phyloP scores from a whole-genome alignment of 1,284 basidiomycete species.

The Caloboletus inedulis region DNA sequence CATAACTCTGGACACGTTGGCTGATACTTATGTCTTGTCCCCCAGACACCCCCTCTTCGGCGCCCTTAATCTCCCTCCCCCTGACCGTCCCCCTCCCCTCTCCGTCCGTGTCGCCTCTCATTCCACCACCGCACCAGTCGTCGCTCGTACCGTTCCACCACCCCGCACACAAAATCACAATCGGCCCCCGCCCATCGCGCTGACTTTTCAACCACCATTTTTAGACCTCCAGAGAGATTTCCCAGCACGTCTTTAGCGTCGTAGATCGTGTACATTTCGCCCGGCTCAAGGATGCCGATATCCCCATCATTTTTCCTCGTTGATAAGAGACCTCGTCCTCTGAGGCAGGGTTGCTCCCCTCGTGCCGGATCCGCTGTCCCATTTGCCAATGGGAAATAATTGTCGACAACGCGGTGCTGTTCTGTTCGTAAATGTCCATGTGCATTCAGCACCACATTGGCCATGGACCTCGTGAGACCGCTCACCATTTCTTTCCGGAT shows the following conservation, averaged over 20 bases:
- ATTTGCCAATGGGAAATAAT: slow-evolving; percentile 42
- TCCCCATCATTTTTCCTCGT: slow-evolving; percentile 16
- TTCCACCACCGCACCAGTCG: slow-evolving; percentile 53
- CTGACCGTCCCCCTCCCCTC: not conserved
- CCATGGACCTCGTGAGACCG: slow-evolving; percentile 2
- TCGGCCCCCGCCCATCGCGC: slow-evolving; percentile 52
- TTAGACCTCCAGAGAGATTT: slow-evolving; percentile 47
- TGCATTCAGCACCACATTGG: slow-evolving; percentile 16
- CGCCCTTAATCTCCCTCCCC: slow-evolving; percentile 15
- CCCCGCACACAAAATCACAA: slow-evolving; percentile 45
- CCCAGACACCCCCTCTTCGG: slow-evolving; percentile 6
- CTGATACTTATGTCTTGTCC: slow-evolving; percentile 5
- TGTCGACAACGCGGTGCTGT: slow-evolving; percentile 31
- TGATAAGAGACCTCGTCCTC: slow-evolving; percentile 30
- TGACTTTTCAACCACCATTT: slow-evolving; percentile 45
- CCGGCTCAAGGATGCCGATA: slow-evolving; percentile 40
- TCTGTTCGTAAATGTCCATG: slow-evolving; percentile 13
- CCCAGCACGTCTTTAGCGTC: slow-evolving; percentile 58
- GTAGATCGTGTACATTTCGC: slow-evolving; percentile 58
- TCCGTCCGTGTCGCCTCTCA: slow-evolving; percentile 15
- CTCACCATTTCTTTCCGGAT: slow-evolving; percentile 26
- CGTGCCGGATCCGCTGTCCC: not conserved
- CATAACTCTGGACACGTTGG: slow-evolving; percentile 3
- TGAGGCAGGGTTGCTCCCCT: not conserved
- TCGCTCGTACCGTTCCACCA: slow-evolving; percentile 60